Evolutionary conservation across 495 filamentous ascomycete genomes (phyloP), one percentile per base, ranked within the genome.

Genomic region (Daldinia decipiens): DNA sequence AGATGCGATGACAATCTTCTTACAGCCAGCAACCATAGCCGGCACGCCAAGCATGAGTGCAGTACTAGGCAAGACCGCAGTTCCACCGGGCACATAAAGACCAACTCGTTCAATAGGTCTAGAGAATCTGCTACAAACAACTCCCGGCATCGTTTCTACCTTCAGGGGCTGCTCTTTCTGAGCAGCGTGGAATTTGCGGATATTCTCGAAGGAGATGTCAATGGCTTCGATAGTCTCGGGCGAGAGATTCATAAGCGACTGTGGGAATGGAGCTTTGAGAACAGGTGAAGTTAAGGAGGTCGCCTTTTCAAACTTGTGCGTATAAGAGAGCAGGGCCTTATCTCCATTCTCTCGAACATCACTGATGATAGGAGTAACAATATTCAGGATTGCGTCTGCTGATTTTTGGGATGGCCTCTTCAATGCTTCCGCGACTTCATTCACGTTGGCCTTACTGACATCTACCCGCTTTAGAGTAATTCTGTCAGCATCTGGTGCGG

Each of bases 21-120:
- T 88, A 85, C 95, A 99, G n/a, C 95, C 96, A 12, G 95, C 95
- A 4, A 98, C 95, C 89, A 95, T 94, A 34, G 95, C 95, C 17
- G 95, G 95, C 5, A 98, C 95, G 75, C 95, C 95, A 27, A 99
- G 86, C 95, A 99, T 99, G 74, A 99, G 89, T 2, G 95, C 95
- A 13, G 95, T 97, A 53, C 93, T 97, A 4, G 95, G 95, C 13
- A 99, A 87, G 12, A 99, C 95, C 1, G 95, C 95, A 0, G 95
- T 99, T 56, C 95, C 95, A 61, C 95, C 95, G 8, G 95, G 95
- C 8, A 99, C 89, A 78, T 99, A 99, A 47, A 97, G 87, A 59
- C 95, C 95, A 32, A 99, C 95, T 17, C 93, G 85, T 78, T 98
- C 95, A 65, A 99, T 98, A 0, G 95, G 89, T 2, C 96, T 86